Evolutionary conservation across 2,329 filamentous ascomycete species (phyloP).

Genomic region (Dothidotthia symphoricarpi): DNA sequence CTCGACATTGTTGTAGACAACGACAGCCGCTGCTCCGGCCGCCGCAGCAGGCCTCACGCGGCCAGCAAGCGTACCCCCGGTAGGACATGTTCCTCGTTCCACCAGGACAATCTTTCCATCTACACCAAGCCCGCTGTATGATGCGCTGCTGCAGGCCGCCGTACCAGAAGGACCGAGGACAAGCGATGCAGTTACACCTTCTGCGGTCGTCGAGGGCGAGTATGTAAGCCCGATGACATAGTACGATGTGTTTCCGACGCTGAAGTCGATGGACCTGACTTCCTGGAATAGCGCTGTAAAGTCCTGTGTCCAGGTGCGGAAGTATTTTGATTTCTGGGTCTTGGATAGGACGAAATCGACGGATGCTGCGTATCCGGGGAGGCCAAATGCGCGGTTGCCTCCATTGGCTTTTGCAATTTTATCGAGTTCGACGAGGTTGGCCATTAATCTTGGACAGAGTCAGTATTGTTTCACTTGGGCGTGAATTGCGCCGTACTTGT

Average conservation of each 20-base stretch:
- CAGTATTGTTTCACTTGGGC: background rate
- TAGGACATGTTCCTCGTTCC: conserved; percentile 44
- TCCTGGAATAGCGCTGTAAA: conserved; percentile 49
- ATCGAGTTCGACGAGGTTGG: conserved; percentile 56
- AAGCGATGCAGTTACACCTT: conserved; percentile 46
- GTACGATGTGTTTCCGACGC: conserved; percentile 38
- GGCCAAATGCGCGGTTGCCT: conserved; percentile 60
- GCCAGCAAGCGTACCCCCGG: conserved; percentile 44
- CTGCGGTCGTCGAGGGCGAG: conserved; percentile 49
- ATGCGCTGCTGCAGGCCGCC: conserved; percentile 43
- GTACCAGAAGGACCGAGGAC: conserved; percentile 43
- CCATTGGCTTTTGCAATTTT: conserved; percentile 56
- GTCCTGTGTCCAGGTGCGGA: conserved; percentile 49
- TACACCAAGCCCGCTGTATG: conserved; percentile 43
- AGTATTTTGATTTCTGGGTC: conserved; percentile 43
- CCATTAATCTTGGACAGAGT: conserved; percentile 48
- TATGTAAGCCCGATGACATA: conserved; percentile 48
- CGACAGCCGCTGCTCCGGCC: conserved; percentile 44
- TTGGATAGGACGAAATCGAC: conserved; percentile 57
- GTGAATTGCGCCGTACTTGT: conserved; percentile 29
- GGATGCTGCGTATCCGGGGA: conserved; percentile 59
- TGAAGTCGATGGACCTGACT: conserved; percentile 45
- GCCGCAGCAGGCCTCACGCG: conserved; percentile 43
- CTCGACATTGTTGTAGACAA: conserved; percentile 44
- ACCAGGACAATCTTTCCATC: conserved; percentile 45